A percentile compares a stretch with the other conserved stretches of the same genome.
Evolutionary conservation across 441 rosid species (phyloP).

Genomic region (Arabidopsis lyrata): DNA sequence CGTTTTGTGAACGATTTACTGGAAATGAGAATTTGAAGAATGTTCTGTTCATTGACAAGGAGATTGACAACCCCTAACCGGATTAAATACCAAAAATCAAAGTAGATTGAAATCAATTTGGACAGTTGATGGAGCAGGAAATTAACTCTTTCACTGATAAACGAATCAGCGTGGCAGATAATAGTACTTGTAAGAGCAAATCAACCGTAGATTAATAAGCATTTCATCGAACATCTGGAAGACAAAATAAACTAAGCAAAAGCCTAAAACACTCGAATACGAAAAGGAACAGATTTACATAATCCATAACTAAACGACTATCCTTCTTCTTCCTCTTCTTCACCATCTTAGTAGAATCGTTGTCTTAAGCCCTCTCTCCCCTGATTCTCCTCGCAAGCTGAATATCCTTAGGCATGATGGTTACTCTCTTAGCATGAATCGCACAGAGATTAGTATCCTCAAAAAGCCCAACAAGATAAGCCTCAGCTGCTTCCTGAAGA

Average conservation of each 20-base stretch:
- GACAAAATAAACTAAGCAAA: not conserved
- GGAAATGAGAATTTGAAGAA: no score
- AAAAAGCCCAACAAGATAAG: constrained; percentile 33
- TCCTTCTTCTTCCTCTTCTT: not conserved
- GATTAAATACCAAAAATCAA: not conserved
- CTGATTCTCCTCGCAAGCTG: constrained; percentile 43
- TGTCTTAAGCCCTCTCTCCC: constrained; percentile 39
- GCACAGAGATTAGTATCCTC: constrained; percentile 40
- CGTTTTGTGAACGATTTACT: no score
- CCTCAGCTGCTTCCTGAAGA: constrained; percentile 42
- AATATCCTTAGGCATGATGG: constrained; percentile 42
- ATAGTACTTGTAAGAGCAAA: no score
- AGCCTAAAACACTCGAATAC: not conserved
- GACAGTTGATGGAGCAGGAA: not conserved
- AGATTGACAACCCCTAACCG: no score
- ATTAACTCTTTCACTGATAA: not conserved
- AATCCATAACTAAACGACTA: not conserved
- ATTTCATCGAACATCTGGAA: constrained; percentile 8
- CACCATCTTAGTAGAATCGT: no score
- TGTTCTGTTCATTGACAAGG: no score
- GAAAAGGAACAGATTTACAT: constrained; percentile 4
- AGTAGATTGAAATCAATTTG: no score
- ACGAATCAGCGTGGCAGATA: not conserved
- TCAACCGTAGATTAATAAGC: not conserved
- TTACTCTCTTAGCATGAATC: constrained; percentile 41